Percentiles rank a stretch among this genome's conserved stretches.
phyloP scores from a whole-genome alignment of 2,329 filamentous ascomycete species.

The Aurifilum marmelostoma region DNA sequence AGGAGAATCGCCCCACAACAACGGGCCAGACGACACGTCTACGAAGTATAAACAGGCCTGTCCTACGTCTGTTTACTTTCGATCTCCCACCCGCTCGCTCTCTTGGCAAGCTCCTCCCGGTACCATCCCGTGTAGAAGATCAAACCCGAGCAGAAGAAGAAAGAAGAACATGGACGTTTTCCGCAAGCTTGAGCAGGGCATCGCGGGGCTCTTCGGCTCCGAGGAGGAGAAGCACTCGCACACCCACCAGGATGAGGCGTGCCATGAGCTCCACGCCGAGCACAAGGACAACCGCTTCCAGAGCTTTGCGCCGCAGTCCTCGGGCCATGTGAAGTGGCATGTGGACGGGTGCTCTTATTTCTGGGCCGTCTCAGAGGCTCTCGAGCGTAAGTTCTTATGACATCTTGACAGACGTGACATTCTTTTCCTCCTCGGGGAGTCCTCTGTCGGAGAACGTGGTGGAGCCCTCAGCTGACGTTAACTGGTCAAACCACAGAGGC shows the following conservation, averaged over 20 bases:
- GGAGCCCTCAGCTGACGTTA: neutral
- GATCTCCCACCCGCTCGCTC: neutral
- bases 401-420: neutral
- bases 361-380: constrained; percentile 78
- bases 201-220: constrained; percentile 44
- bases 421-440: too few relatives aligned
- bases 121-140: neutral
- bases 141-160: neutral
- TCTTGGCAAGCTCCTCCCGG: neutral
- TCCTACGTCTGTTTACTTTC: constrained; percentile 1
- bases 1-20: constrained; percentile 21
- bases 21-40: constrained; percentile 24
- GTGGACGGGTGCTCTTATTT: constrained; percentile 85
- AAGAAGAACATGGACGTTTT: constrained; percentile 39
- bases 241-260: constrained; percentile 45
- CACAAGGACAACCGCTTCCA: constrained; percentile 58
- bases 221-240: constrained; percentile 50
- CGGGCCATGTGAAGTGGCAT: constrained; percentile 83
- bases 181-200: constrained; percentile 47
- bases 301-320: constrained; percentile 74
- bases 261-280: constrained; percentile 46
- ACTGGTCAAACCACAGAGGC: constrained; percentile 54
- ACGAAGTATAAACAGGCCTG: constrained; percentile 18
- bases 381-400: constrained; percentile 60
- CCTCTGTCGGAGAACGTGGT: neutral